These are phyloP conservation scores for Nicotiana tabacum DNA, from an alignment of 257 asterid species.

Conservation along the genomic window DNA sequence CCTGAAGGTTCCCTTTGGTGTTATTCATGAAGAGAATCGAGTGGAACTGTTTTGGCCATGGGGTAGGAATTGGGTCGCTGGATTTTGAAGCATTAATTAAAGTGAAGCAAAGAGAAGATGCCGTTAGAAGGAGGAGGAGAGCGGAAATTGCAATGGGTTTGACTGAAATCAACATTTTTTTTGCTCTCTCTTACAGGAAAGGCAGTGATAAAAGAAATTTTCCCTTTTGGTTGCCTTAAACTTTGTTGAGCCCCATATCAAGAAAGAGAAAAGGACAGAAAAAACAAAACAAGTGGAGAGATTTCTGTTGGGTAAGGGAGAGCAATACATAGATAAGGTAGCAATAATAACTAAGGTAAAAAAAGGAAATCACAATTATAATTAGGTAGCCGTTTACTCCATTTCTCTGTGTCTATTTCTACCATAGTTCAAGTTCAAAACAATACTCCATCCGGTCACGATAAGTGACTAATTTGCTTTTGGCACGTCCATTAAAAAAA, in stretches of 20 bases:
- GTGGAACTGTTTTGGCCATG: slow-evolving; percentile 84
- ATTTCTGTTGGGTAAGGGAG: neutral
- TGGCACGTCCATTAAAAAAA: too few relatives aligned
- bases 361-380: neutral
- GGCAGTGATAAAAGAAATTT: neutral
- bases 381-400: too few relatives aligned
- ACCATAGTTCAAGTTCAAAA: too few relatives aligned
- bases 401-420: too few relatives aligned
- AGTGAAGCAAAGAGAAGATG: neutral
- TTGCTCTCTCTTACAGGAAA: neutral
- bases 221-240: neutral
- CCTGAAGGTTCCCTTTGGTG: slow-evolving; percentile 40
- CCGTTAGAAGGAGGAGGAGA: slow-evolving; percentile 14
- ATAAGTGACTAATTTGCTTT: too few relatives aligned
- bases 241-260: neutral
- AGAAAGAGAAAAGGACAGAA: neutral
- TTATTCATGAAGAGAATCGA: slow-evolving; percentile 45
- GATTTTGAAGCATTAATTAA: slow-evolving; percentile 14
- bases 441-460: too few relatives aligned
- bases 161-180: neutral
- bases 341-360: neutral
- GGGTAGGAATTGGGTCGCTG: slow-evolving; percentile 40
- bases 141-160: neutral
- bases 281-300: neutral
- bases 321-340: neutral